Base-by-base conservation (phyloP, 2,329 filamentous ascomycete genomes). In the Neobulgaria alba region DNA sequence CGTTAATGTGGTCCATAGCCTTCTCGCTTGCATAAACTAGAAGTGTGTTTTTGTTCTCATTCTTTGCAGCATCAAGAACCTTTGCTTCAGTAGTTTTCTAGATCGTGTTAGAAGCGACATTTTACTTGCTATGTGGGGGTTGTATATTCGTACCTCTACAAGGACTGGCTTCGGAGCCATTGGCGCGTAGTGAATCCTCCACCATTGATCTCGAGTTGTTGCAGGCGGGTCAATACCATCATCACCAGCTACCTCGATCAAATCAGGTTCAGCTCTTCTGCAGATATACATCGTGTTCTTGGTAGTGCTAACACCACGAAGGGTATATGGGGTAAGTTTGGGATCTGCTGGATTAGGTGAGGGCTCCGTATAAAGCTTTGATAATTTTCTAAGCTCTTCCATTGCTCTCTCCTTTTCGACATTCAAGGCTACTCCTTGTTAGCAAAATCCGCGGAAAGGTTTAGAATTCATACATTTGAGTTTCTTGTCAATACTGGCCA, bases 201-300 rank as follows among this genome's bases (percentile, higher is more conserved):
- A 77, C 73, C 73, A 77, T 51, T 75, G 72, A 38, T 75, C 71
- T n/a, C n/a, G n/a, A n/a, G n/a, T n/a, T 33, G 10, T 41, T 47
- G 5, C 33, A 16, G 15, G 33, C 47, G 54, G 43, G 16, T 51
- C 47, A 3, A 59, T 38, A 3, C 47, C 43, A 21, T 61, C 63
- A 7, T 12, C 23, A 1, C 54, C 19, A 34, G 58, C 63, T n/a
- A 68, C 35, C 12, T 71, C 66, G 36, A 68, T 66, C 21, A 68
- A 52, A 37, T 67, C 61, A 3, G 57, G 55, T 39, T 66, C 64
- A 12, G 61, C 52, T 29, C 66, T 61, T 42, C 63, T 63, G 49
- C 72, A 74, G 23, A 77, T 59, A 47, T 73, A 77, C 8, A 70
- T 62, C 1, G 72, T 57, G 36, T 69, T 65, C 10, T 61, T 58